Base-by-base conservation (phyloP, 2,329 filamentous ascomycete genomes). In the Tolypocladium amazonense region DNA sequence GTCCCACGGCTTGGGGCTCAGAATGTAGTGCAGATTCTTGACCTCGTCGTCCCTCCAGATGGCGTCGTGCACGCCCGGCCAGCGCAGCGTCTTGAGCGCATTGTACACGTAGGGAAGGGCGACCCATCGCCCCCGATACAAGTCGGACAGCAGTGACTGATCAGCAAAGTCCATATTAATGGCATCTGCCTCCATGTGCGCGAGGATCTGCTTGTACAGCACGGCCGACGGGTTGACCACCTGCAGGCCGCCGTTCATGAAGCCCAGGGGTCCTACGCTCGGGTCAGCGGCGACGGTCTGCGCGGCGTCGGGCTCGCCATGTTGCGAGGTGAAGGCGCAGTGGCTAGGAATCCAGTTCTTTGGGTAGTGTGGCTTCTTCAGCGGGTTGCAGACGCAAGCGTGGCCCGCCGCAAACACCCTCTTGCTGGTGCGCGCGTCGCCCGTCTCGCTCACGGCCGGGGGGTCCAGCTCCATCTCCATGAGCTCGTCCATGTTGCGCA, bases 401-500 rank as follows among this genome's bases (percentile, higher is more conserved):
- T 93, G 90, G 63, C 86, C 85, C 5, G 90, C 90, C 1, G 90
- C 91, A 73, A 96, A 93, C 39, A 96, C 88, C 53, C 82, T 80
- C 53, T 79, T 70, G 27, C 88, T 67, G 1, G 60, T 59, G 3
- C 56, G 45, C 41, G 59, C 56, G n/a, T 65, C 57, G 30, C 63
- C 64, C 4, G 61, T 60, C 37, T 63, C 67, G 50, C 63, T 64
- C 52, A 74, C 56, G 12, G 61, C 43, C 1, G 66, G 66, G 38
- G 76, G 69, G 72, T 93, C 89, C 54, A 95, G 82, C 62, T 83
- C 77, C 56, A 96, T 67, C n/a, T 90, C 85, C 90, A 96, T 95
- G 65, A 96, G 77, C 76, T 95, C 91, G 71, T 96, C 92, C 89
- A 96, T 96, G 74, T 95, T 95, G 67, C 80, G 80, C 64, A 87